phyloP scores from a whole-genome alignment of 1,284 basidiomycete genomes.

The Paramarasmius palmivorus region DNA sequence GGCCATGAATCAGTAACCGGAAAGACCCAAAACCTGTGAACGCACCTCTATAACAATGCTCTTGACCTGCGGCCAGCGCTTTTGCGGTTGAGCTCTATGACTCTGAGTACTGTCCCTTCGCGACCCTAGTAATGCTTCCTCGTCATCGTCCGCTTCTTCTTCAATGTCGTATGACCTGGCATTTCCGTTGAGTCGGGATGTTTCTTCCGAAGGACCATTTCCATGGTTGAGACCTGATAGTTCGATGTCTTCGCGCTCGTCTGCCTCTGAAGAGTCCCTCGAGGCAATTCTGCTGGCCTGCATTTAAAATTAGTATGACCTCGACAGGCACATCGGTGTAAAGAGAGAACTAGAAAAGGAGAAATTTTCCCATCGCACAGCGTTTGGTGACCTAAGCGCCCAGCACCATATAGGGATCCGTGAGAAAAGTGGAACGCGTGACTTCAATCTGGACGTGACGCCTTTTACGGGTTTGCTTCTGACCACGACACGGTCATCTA shows the following conservation, averaged over 20 bases:
- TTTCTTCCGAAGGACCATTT: no score
- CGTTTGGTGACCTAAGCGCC: no score
- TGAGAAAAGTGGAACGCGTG: no score
- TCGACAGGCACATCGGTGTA: no score
- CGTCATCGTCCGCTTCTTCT: constrained; percentile 11
- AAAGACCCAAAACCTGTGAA: constrained; percentile 3
- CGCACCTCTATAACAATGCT: constrained; percentile 68
- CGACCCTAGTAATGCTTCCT: constrained; percentile 11
- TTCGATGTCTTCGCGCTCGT: no score
- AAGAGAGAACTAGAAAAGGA: no score
- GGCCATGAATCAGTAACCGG: background rate
- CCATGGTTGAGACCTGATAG: no score
- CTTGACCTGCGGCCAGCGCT: constrained; percentile 51
- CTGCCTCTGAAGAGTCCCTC: no score
- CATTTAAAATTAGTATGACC: no score
- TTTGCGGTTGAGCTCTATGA: background rate
- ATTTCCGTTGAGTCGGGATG: background rate
- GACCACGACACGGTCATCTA: background rate
- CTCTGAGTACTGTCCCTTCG: background rate
- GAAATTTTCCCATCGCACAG: no score
- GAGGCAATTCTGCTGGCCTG: no score
- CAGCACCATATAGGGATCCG: no score
- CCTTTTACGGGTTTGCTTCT: background rate
- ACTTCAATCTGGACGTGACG: background rate
- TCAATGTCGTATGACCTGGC: background rate